These are phyloP conservation scores for Neurospora sp. DNA, from an alignment of 495 filamentous ascomycete species.

Conservation along the genomic window DNA sequence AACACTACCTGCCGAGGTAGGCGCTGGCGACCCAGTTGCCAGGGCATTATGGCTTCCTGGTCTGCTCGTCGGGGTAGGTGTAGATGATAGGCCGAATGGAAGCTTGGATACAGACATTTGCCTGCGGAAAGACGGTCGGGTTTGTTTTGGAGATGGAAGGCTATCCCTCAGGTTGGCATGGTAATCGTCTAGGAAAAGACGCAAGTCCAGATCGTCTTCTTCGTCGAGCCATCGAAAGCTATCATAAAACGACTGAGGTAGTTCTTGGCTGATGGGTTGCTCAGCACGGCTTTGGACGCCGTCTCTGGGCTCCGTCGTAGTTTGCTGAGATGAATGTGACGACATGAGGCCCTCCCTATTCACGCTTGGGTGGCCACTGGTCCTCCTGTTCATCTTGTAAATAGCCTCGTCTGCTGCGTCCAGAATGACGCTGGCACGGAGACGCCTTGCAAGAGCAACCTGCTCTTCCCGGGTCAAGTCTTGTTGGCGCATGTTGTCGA, in stretches of 20 bases:
- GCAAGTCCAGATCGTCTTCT: slow-evolving; percentile 62
- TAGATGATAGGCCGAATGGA: slow-evolving; percentile 41
- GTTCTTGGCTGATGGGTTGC: slow-evolving; percentile 35
- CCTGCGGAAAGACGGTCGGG: slow-evolving; percentile 40
- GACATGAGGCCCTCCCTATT: slow-evolving; percentile 25
- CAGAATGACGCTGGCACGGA: slow-evolving; percentile 49
- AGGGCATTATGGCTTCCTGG: background rate
- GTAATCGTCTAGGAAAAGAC: slow-evolving; percentile 47
- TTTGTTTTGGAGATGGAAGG: slow-evolving; percentile 28
- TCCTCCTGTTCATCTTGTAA: slow-evolving; percentile 37
- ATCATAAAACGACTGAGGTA: slow-evolving; percentile 43
- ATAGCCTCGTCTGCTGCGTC: slow-evolving; percentile 64
- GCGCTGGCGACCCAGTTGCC: slow-evolving; percentile 14
- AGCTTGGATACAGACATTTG: slow-evolving; percentile 44
- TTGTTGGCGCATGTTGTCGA: background rate
- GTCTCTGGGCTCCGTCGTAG: slow-evolving; percentile 6
- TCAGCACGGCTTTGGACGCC: slow-evolving; percentile 21
- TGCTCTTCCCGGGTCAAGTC: slow-evolving; percentile 64
- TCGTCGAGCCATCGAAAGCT: slow-evolving; percentile 75
- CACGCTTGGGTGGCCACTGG: slow-evolving; percentile 8
- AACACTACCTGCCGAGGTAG: slow-evolving; percentile 20
- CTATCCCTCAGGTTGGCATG: slow-evolving; percentile 36
- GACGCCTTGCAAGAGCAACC: slow-evolving; percentile 44
- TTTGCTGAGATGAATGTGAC: slow-evolving; percentile 9
- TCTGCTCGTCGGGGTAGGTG: slow-evolving; percentile 14